Evolutionary conservation across 23 red algal genomes (phyloP).

Genomic region (Gracilariopsis chorda): DNA sequence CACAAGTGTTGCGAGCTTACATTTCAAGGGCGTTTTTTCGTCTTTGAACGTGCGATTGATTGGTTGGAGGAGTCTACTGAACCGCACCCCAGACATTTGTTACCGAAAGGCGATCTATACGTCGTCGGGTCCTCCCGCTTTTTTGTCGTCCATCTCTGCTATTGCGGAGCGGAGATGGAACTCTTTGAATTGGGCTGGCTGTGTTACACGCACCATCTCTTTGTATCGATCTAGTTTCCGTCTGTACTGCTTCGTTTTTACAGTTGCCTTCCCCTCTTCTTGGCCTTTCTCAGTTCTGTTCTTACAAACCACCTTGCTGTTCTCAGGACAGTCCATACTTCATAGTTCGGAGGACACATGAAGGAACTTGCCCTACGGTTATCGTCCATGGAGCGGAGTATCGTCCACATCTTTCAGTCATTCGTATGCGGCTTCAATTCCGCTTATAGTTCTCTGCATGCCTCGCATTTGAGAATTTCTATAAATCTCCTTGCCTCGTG

Average conservation of each 20-base stretch:
- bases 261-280: background rate
- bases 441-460: background rate
- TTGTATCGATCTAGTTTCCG: background rate
- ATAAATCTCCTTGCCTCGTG: background rate
- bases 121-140: background rate
- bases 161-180: background rate
- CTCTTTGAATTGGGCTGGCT: too few relatives aligned
- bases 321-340: background rate
- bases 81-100: background rate
- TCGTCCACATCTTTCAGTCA: background rate
- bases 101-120: background rate
- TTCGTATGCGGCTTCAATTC: background rate
- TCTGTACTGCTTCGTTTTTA: background rate
- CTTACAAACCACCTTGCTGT: background rate
- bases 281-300: background rate
- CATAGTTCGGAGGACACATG: background rate
- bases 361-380: background rate
- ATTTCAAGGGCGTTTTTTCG: background rate
- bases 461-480: background rate
- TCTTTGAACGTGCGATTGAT: background rate
- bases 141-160: background rate
- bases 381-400: background rate
- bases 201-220: too few relatives aligned
- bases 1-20: background rate
- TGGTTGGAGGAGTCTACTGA: background rate